Evolutionary conservation across 2,329 filamentous ascomycete genomes (phyloP).

Genomic region (Drechslerella stenobrocha): DNA sequence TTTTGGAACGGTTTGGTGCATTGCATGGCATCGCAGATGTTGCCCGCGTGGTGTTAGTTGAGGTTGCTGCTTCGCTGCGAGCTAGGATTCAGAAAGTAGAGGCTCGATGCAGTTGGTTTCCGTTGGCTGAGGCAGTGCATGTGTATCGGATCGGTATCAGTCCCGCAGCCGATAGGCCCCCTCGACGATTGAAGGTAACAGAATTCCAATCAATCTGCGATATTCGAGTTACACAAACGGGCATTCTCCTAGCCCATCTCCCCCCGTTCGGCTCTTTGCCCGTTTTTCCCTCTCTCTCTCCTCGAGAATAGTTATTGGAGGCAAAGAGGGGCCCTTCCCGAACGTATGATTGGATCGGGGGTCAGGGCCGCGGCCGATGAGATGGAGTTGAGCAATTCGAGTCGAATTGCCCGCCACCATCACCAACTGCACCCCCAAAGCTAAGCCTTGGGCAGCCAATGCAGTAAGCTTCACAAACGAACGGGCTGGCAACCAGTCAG

Average conservation of each 20-base stretch:
- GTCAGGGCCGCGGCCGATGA: constrained; percentile 40
- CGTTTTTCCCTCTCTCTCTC: background rate
- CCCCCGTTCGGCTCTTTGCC: background rate
- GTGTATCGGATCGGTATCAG: too few species aligned
- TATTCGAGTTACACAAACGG: constrained; percentile 5
- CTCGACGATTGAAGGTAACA: background rate
- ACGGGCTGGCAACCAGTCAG: too few species aligned
- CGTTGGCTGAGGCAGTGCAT: too few species aligned
- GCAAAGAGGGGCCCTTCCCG: constrained; percentile 17
- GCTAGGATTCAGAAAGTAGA: too few species aligned
- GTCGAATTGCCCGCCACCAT: too few species aligned
- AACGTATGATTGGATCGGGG: constrained; percentile 45
- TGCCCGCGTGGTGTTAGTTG: too few species aligned
- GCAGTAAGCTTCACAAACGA: too few species aligned
- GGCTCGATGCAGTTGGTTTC: too few species aligned
- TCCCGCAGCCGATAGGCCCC: background rate
- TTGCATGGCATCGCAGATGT: too few species aligned
- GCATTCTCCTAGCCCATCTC: background rate
- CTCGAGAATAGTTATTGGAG: background rate
- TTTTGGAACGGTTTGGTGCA: too few species aligned
- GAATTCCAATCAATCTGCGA: constrained; percentile 1
- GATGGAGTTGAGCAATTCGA: constrained; percentile 8
- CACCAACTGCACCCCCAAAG: too few species aligned
- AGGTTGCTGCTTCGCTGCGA: too few species aligned
- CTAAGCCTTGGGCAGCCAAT: constrained; percentile 1